Percentiles rank a stretch among this genome's conserved stretches.
These are phyloP conservation scores for Babesia divergens DNA, from an alignment of 169 alveolate genomes.

Conservation along the genomic window DNA sequence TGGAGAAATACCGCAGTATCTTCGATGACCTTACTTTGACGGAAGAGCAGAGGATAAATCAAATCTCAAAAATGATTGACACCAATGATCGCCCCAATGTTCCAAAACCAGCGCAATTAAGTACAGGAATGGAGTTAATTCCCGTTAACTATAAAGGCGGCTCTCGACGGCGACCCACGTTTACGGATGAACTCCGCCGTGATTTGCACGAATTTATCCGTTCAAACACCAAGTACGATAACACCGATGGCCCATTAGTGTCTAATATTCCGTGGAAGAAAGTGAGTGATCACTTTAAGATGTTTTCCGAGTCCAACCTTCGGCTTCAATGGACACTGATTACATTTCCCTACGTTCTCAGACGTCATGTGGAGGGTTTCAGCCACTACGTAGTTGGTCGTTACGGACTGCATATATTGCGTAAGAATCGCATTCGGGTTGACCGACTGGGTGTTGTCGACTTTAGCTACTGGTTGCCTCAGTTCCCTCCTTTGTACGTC, in stretches of 20 bases:
- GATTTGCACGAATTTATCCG: conserved; percentile 17
- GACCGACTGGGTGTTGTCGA: conserved; percentile 39
- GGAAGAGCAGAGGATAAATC: not conserved
- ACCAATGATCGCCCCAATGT: not conserved
- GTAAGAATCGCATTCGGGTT: not conserved
- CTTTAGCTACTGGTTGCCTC: conserved; percentile 37
- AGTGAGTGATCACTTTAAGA: conserved; percentile 15
- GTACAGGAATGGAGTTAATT: too few species aligned
- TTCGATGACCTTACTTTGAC: conserved; percentile 10
- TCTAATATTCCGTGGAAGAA: conserved; percentile 52
- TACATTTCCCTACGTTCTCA: conserved; percentile 22
- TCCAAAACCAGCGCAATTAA: not conserved
- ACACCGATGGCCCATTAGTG: not conserved
- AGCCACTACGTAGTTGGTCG: conserved; percentile 32
- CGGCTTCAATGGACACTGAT: conserved; percentile 20
- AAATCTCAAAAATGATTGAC: not conserved
- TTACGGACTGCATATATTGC: conserved; percentile 3
- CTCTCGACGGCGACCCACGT: not conserved
- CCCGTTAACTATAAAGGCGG: too few species aligned
- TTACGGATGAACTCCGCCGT: not conserved
- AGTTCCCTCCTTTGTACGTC: conserved; percentile 36
- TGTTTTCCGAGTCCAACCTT: conserved; percentile 24
- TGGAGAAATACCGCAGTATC: conserved; percentile 4
- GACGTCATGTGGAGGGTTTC: conserved; percentile 1
- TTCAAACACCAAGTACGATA: not conserved